Evolutionary conservation across 345 rosid species (phyloP).

Genomic region (Excoecaria cochinchinensis): DNA sequence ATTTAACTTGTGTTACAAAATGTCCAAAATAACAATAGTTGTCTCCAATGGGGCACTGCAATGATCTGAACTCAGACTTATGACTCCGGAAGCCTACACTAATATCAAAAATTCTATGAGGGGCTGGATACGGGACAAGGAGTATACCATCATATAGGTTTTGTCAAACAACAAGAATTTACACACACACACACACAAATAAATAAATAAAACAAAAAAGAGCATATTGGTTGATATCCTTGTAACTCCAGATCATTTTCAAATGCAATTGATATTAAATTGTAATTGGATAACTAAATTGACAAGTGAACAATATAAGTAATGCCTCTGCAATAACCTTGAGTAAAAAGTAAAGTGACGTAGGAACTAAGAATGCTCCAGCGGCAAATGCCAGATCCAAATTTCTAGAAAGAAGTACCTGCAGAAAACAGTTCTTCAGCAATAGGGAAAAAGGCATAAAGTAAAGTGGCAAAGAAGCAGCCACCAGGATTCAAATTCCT

Average conservation of each 20-base stretch:
- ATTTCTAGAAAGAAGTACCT: slow-evolving; percentile 75
- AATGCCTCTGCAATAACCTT: slow-evolving; percentile 49
- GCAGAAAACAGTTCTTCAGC: slow-evolving; percentile 37
- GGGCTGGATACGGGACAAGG: not conserved
- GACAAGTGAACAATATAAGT: slow-evolving; percentile 4
- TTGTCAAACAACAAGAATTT: not conserved
- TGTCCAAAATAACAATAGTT: not conserved
- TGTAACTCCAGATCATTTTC: not conserved
- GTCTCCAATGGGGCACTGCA: not conserved
- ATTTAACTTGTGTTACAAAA: not conserved
- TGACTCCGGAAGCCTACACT: not conserved
- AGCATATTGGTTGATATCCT: not conserved
- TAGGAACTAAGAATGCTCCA: slow-evolving; percentile 80
- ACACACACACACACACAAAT: too few species aligned
- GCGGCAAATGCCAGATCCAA: slow-evolving; percentile 60
- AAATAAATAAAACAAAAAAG: not conserved
- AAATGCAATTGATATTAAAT: slow-evolving; percentile 2
- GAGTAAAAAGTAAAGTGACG: slow-evolving; percentile 80
- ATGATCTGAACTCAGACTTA: not conserved
- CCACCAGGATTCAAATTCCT: not conserved
- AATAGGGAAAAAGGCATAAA: slow-evolving; percentile 13
- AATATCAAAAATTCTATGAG: not conserved
- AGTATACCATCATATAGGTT: not conserved
- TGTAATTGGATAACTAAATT: slow-evolving; percentile 9
- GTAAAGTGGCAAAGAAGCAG: not conserved